A percentile compares a stretch with the other conserved stretches of the same genome.
Conservation (phyloP, 2,329 filamentous ascomycete species). For the Xylariaceae sp. region DNA sequence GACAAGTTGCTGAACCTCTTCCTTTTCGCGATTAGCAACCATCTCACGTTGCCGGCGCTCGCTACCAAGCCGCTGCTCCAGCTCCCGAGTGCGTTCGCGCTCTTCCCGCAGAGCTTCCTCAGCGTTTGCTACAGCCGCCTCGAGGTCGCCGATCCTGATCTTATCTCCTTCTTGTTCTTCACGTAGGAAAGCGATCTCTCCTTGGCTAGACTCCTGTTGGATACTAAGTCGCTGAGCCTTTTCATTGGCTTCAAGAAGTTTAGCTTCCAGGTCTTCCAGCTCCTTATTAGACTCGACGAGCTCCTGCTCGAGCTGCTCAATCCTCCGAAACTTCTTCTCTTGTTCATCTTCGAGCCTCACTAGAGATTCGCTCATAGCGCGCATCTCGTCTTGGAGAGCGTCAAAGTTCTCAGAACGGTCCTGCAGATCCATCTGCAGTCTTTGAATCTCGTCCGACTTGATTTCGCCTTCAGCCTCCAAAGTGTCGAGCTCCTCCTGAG, state of each 20-base stretch:
- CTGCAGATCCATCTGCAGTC: slow-evolving; percentile 66
- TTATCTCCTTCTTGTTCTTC: slow-evolving; percentile 98
- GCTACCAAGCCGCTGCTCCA: slow-evolving; percentile 69
- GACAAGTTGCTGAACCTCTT: slow-evolving; percentile 89
- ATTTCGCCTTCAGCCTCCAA: slow-evolving; percentile 70
- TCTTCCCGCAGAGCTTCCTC: slow-evolving; percentile 80
- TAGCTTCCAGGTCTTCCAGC: slow-evolving; percentile 78
- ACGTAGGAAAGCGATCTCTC: slow-evolving; percentile 88
- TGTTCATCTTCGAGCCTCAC: slow-evolving; percentile 87
- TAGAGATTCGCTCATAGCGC: slow-evolving; percentile 81
- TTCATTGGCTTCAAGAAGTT: slow-evolving; percentile 76
- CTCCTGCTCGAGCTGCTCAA: slow-evolving; percentile 79
- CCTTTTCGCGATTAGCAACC: slow-evolving; percentile 83
- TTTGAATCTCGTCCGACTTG: slow-evolving; percentile 65
- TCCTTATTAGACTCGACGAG: slow-evolving; percentile 81
- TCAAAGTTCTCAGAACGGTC: slow-evolving; percentile 82
- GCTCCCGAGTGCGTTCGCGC: slow-evolving; percentile 67
- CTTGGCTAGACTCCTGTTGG: slow-evolving; percentile 87
- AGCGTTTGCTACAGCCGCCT: slow-evolving; percentile 74
- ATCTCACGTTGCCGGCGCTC: slow-evolving; percentile 85
- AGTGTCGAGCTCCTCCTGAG: slow-evolving; percentile 61
- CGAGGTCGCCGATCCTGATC: slow-evolving; percentile 92
- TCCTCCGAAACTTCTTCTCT: slow-evolving; percentile 70
- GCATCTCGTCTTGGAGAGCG: slow-evolving; percentile 91
- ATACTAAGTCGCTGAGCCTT: slow-evolving; percentile 86